Evolutionary conservation across 768 basidiomycete species (phyloP), one percentile per base, ranked within the genome.

Genomic region (Kwoniella pini): DNA sequence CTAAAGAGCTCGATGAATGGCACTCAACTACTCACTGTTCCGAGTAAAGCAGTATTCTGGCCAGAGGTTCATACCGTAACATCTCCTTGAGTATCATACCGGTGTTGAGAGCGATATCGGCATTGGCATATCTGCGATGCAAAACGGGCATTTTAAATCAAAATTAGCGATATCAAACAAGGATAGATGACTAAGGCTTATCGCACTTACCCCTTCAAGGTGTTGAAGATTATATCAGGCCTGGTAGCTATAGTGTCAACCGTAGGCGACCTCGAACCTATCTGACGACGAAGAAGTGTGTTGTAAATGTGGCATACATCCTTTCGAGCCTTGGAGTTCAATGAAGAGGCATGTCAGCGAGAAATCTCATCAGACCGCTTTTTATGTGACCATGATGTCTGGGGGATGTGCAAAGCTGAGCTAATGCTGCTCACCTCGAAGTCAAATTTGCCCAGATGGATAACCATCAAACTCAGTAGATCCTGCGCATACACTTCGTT

Each of bases 51-150:
- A 98, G 79, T 54, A 93, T 86, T 83, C 93, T 91, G 43, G 88
- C 87, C 22, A 99, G 80, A 50, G 89, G 86, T 76, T 99, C 96
- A 75, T 96, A 90, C 65, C 88, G 84, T 67, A 99, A 80, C 90
- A 98, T 97, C 81, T 98, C 96, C 72, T 91, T 90, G 50, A 99
- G 82, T 58, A 98, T 89, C 92, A 96, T 95, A 9, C 96, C 95
- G 0, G 95, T 97, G 71, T 99, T 99, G 60, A 99, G 83, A 9
- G 94, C 93, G 55, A 98, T 83, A 62, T 98, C 95, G 77, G 97
- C 91, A 71, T 96, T 93, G 80, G 88, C 87, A 75, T 99, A 99
- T 6, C 94, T 82, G 64, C 1, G 33, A 36, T 36, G 33, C 12
- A 19, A 30, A 15, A 17, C 4, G 4, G 36, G 22, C 7, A 42